phyloP scores from a whole-genome alignment of 257 asterid genomes.

The Nicotiana benthamiana region DNA sequence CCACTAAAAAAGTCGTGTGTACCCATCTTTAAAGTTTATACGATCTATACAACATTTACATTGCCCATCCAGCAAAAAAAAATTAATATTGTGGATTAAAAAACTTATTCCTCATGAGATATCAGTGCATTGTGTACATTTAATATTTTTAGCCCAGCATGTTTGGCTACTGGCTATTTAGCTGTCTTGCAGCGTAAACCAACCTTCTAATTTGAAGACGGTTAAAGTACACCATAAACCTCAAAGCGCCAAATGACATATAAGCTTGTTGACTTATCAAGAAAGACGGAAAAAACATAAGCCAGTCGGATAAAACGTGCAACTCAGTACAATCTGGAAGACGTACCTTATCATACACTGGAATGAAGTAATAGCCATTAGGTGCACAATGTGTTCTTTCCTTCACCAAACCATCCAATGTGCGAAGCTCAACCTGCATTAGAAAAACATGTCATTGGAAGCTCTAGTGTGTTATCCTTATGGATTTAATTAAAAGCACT shows the following conservation, averaged over 20 bases:
- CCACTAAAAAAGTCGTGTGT: neutral
- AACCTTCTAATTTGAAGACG: neutral
- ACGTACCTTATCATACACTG: constrained; percentile 89
- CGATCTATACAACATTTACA: neutral
- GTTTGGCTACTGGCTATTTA: neutral
- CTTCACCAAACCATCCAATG: constrained; percentile 92
- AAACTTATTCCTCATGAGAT: neutral
- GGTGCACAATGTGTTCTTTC: constrained; percentile 97
- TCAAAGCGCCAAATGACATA: neutral
- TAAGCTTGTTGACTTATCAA: neutral
- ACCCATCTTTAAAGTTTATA: neutral
- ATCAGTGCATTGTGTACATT: neutral
- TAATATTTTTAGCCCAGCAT: neutral
- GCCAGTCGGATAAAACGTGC: neutral
- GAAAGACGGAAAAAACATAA: neutral
- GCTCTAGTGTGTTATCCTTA: neutral
- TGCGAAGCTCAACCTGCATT: constrained; percentile 77
- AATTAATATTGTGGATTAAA: neutral
- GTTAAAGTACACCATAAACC: neutral
- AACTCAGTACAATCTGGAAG: neutral
- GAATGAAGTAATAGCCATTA: constrained; percentile 95
- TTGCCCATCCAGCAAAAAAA: neutral
- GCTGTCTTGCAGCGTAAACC: neutral
- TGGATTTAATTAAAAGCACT: neutral
- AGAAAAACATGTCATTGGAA: neutral